Percentiles rank a stretch among this genome's conserved stretches.
Evolutionary conservation across 768 basidiomycete species (phyloP).

Genomic region (Leccinum boreale): DNA sequence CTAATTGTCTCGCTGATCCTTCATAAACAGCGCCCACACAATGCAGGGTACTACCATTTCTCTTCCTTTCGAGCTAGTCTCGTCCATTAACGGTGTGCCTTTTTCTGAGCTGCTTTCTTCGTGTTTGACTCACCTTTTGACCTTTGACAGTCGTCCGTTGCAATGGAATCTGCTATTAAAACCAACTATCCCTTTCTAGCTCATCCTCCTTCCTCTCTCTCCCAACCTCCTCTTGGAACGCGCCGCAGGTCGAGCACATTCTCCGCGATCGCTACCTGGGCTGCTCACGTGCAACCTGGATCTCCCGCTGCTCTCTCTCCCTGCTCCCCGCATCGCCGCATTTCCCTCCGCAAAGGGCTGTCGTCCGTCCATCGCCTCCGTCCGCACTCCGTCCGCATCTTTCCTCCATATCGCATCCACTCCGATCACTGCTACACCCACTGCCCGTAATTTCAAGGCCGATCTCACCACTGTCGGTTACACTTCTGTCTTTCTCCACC

Average conservation of each 20-base stretch:
- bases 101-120: not conserved
- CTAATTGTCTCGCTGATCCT: conserved; percentile 22
- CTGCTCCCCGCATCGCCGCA: conserved; percentile 36
- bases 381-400: conserved; percentile 42
- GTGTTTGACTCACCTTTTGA: conserved; percentile 3
- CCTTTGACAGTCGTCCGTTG: conserved; percentile 7
- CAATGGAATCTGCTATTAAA: conserved; percentile 17
- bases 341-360: conserved; percentile 30
- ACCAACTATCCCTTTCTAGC: conserved; percentile 42
- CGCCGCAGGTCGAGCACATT: conserved; percentile 42
- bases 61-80: not conserved
- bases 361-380: conserved; percentile 37
- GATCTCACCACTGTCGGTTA: conserved; percentile 64
- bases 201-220: conserved; percentile 36
- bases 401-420: conserved; percentile 44
- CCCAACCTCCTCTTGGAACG: conserved; percentile 13
- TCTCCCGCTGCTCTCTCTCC: conserved; percentile 51
- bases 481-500: conserved; percentile 60
- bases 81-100: not conserved
- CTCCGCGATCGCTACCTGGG: conserved; percentile 58
- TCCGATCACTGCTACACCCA: conserved; percentile 42
- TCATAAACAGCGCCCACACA: conserved; percentile 11
- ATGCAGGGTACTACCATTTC: not conserved
- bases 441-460: conserved; percentile 43
- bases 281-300: conserved; percentile 63